Conservation (phyloP, 2,329 filamentous ascomycete species). For the Onygenales sp. region DNA sequence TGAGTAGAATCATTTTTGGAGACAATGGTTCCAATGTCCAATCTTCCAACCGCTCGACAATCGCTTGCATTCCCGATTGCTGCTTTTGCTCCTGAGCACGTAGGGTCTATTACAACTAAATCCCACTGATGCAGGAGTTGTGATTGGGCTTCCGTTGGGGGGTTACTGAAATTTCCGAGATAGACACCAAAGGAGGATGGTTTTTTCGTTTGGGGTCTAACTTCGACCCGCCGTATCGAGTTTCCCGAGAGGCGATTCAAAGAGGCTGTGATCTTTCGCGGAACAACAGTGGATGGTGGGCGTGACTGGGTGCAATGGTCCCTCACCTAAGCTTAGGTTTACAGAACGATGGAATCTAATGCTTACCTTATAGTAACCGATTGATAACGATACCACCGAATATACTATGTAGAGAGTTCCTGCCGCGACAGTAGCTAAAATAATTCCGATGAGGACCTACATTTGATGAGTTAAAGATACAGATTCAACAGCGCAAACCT, state of each 20-base stretch:
- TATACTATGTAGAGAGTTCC: slow-evolving; percentile 23
- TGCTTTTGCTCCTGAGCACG: slow-evolving; percentile 25
- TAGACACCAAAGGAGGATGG: slow-evolving; percentile 34
- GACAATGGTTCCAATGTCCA: slow-evolving; percentile 19
- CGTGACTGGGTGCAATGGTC: slow-evolving; percentile 14
- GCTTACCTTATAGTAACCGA: slow-evolving; percentile 22
- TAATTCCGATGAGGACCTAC: slow-evolving; percentile 27
- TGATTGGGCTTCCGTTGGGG: slow-evolving; percentile 22
- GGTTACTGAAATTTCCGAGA: slow-evolving; percentile 28
- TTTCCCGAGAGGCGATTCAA: slow-evolving; percentile 9
- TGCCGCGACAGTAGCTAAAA: slow-evolving; percentile 20
- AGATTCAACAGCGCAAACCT: not conserved
- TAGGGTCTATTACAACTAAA: slow-evolving; percentile 35
- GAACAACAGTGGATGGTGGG: slow-evolving; percentile 15
- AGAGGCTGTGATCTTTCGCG: slow-evolving; percentile 15
- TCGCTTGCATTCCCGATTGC: slow-evolving; percentile 19
- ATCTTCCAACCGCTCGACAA: slow-evolving; percentile 22
- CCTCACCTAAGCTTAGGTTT: not conserved
- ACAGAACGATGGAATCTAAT: not conserved
- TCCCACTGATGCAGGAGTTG: slow-evolving; percentile 35
- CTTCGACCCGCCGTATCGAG: slow-evolving; percentile 15
- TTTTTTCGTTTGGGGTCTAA: slow-evolving; percentile 13
- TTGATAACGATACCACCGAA: slow-evolving; percentile 14
- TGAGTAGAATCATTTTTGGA: slow-evolving; percentile 16
- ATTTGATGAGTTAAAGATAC: slow-evolving; percentile 9